These are phyloP conservation scores for Clarireedia monteithiana DNA, from an alignment of 2,329 filamentous ascomycete genomes.

Conservation along the genomic window DNA sequence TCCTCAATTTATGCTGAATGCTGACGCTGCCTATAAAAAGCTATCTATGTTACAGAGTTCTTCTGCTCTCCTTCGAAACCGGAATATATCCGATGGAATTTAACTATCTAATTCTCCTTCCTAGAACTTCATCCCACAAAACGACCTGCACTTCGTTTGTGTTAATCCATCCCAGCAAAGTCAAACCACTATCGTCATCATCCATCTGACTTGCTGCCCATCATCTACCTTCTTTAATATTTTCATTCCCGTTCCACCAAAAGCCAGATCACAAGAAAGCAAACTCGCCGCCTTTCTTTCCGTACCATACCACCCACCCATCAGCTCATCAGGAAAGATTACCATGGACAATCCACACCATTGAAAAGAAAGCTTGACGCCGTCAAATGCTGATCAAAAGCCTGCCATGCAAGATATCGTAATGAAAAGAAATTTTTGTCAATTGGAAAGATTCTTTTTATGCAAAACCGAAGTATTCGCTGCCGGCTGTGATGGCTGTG, in stretches of 20 bases:
- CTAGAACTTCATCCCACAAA: conserved; percentile 6
- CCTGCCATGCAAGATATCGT: conserved; percentile 24
- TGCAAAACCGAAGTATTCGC: conserved; percentile 96
- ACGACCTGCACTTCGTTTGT: conserved; percentile 32
- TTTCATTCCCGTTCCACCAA: conserved; percentile 3
- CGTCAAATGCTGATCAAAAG: conserved; percentile 30
- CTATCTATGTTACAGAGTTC: conserved; percentile 2
- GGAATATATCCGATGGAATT: too few species aligned
- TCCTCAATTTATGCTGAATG: conserved; percentile 3
- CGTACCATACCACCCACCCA: too few species aligned
- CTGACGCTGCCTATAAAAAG: not conserved
- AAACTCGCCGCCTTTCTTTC: not conserved
- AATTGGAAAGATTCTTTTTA: conserved; percentile 38
- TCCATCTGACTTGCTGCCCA: not conserved
- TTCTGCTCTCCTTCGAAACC: not conserved
- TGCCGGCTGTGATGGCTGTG: conserved; percentile 95
- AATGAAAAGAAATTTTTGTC: conserved; percentile 12
- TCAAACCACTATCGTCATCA: conserved; percentile 7
- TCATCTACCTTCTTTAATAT: not conserved
- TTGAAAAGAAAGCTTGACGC: conserved; percentile 19
- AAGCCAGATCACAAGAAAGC: conserved; percentile 8
- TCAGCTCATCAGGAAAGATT: not conserved
- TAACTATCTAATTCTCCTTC: conserved; percentile 1
- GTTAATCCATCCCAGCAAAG: conserved; percentile 6
- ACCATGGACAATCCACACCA: conserved; percentile 19